Evolutionary conservation across 2,329 filamentous ascomycete genomes (phyloP), one percentile per base, ranked within the genome.

Genomic region (Cytospora paraplurivora): DNA sequence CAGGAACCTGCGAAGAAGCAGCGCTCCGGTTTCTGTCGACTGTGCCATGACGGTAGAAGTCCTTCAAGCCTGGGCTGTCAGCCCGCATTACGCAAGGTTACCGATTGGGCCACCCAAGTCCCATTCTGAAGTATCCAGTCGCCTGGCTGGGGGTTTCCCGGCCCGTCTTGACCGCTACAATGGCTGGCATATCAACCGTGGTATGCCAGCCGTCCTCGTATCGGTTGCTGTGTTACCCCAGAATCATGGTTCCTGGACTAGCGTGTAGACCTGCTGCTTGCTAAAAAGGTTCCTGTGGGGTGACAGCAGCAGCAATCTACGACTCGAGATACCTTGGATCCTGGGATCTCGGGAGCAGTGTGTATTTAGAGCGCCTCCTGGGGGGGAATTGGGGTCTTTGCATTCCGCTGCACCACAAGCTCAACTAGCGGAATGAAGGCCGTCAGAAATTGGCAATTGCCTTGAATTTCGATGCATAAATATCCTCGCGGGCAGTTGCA

Each of bases 181-280:
- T 38, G 58, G 58, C 58, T 61, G 58, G 47, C 58, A 47, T 17
- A 19, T 37, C n/a, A n/a, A 34, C n/a, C 34, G 7, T 17, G 17
- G 11, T 15, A 41, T 33, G 27, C 17, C 56, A 15, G 60, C 44
- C n/a, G 37, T 56, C 34, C 64, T 66, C 64, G 61, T 66, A 66
- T 63, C 54, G 38, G 19, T 54, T 63, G 61, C 49, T 33, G 64
- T 66, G 57, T 49, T 27, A 64, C 61, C 56, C 63, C 61, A 56
- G 53, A 51, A 47, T 13, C 19, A 38, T 52, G 53, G 57, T 57
- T 58, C 47, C 55, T 60, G 35, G 47, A 21, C 41, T 55, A 56
- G 47, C 37, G 38, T 13, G 5, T 21, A 41, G 49, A 44, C 19
- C 51, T 61, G 44, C 60, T 58, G 60, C 60, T 58, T 47, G 52